These are phyloP conservation scores for Shiraia sp. DNA, from an alignment of 2,329 filamentous ascomycete genomes.

Conservation along the genomic window DNA sequence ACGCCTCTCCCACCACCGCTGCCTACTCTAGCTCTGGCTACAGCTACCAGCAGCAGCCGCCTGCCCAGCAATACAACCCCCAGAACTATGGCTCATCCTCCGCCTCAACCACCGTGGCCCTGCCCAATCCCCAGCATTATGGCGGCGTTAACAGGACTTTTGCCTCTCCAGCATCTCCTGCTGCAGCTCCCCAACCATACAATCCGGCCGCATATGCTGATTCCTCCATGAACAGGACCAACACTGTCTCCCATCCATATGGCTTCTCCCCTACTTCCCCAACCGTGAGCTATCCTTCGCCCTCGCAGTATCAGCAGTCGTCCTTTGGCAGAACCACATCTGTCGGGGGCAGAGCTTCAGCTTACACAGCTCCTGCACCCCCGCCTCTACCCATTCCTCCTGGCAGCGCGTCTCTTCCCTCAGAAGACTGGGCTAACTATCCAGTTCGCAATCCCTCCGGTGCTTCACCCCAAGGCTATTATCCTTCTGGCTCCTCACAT, in stretches of 20 bases:
- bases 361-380: constrained; percentile 42
- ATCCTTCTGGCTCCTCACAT: constrained; percentile 33
- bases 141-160: constrained; percentile 44
- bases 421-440: constrained; percentile 42
- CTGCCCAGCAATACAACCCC: constrained; percentile 60
- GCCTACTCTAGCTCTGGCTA: constrained; percentile 42
- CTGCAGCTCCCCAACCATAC: constrained; percentile 45
- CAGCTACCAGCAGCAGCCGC: constrained; percentile 47
- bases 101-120: constrained; percentile 38
- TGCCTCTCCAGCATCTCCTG: constrained; percentile 21
- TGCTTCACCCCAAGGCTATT: constrained; percentile 35
- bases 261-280: constrained; percentile 44
- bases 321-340: constrained; percentile 39
- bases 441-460: constrained; percentile 33
- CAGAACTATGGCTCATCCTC: constrained; percentile 59
- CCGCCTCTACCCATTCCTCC: constrained; percentile 43
- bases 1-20: constrained; percentile 31
- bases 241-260: constrained; percentile 40
- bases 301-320: constrained; percentile 34
- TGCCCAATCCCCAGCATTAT: constrained; percentile 68
- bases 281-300: constrained; percentile 33
- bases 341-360: constrained; percentile 32
- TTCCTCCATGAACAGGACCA: constrained; percentile 33
- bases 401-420: constrained; percentile 34
- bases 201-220: constrained; percentile 52